Percentiles rank a stretch among this genome's conserved stretches.
Evolutionary conservation across 768 basidiomycete species (phyloP).

Genomic region (Lactarius hengduanensis): DNA sequence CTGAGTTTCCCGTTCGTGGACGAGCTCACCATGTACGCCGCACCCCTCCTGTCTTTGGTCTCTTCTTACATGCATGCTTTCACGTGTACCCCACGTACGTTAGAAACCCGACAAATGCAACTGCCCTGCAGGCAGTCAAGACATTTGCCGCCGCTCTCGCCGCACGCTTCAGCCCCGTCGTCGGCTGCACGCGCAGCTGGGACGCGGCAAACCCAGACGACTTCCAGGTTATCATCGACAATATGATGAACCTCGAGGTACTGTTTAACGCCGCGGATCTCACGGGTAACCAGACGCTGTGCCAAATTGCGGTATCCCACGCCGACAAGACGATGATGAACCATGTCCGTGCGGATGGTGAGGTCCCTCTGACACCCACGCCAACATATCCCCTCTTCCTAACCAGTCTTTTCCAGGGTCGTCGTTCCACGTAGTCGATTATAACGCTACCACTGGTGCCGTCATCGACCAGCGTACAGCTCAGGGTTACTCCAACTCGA

Average conservation of each 20-base stretch:
- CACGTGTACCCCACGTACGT: neutral
- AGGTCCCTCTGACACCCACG: constrained; percentile 19
- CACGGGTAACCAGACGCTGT: constrained; percentile 57
- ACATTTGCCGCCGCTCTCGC: constrained; percentile 58
- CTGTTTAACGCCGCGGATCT: constrained; percentile 38
- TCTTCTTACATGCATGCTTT: too few species aligned
- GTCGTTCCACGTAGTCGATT: constrained; percentile 58
- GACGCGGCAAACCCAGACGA: constrained; percentile 56
- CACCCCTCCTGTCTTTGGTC: neutral
- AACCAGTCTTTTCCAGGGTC: constrained; percentile 30
- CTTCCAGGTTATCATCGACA: constrained; percentile 73
- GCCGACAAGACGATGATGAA: constrained; percentile 66
- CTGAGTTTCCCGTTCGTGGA: constrained; percentile 66
- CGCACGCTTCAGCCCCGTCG: constrained; percentile 53
- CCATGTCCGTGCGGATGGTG: constrained; percentile 64
- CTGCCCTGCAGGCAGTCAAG: constrained; percentile 54
- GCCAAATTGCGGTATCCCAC: constrained; percentile 60
- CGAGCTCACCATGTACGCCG: constrained; percentile 56
- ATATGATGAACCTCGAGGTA: constrained; percentile 75
- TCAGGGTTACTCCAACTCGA: constrained; percentile 60
- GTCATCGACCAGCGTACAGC: constrained; percentile 57
- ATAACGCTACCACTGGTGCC: constrained; percentile 60
- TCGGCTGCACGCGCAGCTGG: constrained; percentile 74
- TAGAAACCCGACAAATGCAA: constrained; percentile 57
- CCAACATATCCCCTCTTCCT: neutral